These are phyloP conservation scores for Leccinum obscurum DNA, from an alignment of 768 basidiomycete species.

Conservation along the genomic window DNA sequence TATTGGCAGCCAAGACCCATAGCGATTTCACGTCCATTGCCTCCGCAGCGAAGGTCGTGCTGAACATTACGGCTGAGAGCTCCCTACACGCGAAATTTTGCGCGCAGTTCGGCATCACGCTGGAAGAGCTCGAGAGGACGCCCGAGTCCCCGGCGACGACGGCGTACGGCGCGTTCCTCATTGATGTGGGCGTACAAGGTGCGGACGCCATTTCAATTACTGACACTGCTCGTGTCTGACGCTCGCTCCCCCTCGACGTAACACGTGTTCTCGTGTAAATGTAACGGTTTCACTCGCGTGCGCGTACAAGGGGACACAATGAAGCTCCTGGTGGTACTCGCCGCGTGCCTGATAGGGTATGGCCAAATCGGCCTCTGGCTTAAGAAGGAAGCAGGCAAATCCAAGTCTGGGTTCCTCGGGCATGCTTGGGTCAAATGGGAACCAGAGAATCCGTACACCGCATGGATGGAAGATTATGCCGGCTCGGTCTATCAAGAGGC, in stretches of 20 bases:
- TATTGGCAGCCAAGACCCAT: constrained; percentile 77
- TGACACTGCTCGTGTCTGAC: background rate
- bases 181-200: constrained; percentile 69
- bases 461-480: constrained; percentile 80
- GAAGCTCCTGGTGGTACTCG: constrained; percentile 75
- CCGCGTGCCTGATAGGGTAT: constrained; percentile 87
- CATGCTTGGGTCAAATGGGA: constrained; percentile 55
- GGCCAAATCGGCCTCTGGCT: constrained; percentile 91
- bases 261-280: background rate
- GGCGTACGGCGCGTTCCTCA: constrained; percentile 85
- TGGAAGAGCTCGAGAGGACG: constrained; percentile 58
- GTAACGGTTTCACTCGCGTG: background rate
- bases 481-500: constrained; percentile 71
- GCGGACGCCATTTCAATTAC: background rate
- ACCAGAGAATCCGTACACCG: constrained; percentile 65
- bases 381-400: constrained; percentile 49
- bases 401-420: constrained; percentile 6
- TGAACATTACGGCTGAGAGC: constrained; percentile 67
- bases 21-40: constrained; percentile 56
- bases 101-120: constrained; percentile 63
- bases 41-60: constrained; percentile 61
- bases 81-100: constrained; percentile 73
- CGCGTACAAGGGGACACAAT: constrained; percentile 57
- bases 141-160: constrained; percentile 71
- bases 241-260: too few relatives aligned